Evolutionary conservation across 2,329 filamentous ascomycete species (phyloP).

Genomic region (Apiospora aurea): DNA sequence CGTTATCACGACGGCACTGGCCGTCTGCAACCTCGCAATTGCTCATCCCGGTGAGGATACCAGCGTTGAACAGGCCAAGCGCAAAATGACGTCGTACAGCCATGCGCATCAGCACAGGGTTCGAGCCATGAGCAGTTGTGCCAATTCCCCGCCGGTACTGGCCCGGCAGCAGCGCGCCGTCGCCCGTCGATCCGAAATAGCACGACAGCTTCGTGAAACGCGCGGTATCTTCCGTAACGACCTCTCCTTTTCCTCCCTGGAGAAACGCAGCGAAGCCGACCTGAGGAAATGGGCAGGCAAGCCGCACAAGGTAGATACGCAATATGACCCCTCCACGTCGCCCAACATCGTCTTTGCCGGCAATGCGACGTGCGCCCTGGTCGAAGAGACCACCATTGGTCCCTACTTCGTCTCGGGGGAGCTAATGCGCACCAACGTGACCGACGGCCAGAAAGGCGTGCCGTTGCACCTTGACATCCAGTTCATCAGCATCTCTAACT

Average conservation of each 20-base stretch:
- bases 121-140: neutral
- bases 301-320: neutral
- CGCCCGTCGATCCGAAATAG: neutral
- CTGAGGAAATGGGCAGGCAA: constrained; percentile 13
- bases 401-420: constrained; percentile 62
- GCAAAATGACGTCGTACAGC: neutral
- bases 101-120: neutral
- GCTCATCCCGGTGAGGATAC: neutral
- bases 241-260: no score
- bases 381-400: constrained; percentile 58
- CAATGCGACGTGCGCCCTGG: constrained; percentile 55
- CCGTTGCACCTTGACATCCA: constrained; percentile 59
- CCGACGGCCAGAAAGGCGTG: constrained; percentile 55
- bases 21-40: neutral
- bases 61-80: neutral
- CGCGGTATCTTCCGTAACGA: neutral
- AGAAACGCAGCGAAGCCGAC: neutral
- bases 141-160: neutral
- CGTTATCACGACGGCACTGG: neutral
- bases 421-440: constrained; percentile 55
- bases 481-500: constrained; percentile 60
- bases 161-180: constrained; percentile 1
- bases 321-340: neutral
- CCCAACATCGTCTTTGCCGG: constrained; percentile 47
- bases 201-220: neutral